Evolutionary conservation across 306 rosid species (phyloP), one percentile per base, ranked within the genome.

Genomic region (Prunus campanulata): DNA sequence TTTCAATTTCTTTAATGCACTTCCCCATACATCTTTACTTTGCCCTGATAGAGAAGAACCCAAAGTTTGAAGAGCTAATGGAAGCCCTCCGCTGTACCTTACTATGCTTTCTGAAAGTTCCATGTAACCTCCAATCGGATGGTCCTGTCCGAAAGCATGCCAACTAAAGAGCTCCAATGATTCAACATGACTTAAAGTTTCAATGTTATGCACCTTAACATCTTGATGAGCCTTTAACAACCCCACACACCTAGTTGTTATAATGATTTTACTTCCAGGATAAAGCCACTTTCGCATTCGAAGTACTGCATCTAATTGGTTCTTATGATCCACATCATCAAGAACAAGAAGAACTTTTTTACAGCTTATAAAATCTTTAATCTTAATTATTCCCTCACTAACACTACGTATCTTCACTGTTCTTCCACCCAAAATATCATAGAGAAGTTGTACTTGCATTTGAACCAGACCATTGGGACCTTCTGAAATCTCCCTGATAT

Each of bases 111-210:
- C 42, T 35, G 42, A 35, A 35, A 35, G 42, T 35, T 5, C 42
- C 42, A 35, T 6, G 42, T 35, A 35, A 35, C 42, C 42, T 24
- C 24, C 24, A 24, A 24, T 24, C 24, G 25, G 25, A 24, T 24
- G 25, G 64, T 1, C 2, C 11, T 22, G 64, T 11, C 30, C 1
- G 2, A 67, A 67, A 46, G 71, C 71, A 12, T 67, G 35, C 12
- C 55, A 46, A 67, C 71, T 20, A 15, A 67, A 46, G 20, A 67
- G 71, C 51, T 67, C 55, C 54, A 67, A 13, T 46, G 71, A 46
- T 11, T 22, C 64, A 20, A 11, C 30, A 4, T 57, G 8, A 24
- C 11, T 57, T 11, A 57, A 4, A 11, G 30, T 11, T 11, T 24
- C 7, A 57, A 57, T 30, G 22, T 0, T 57, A 57, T 24, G 14